Conservation (phyloP, 208 protist genomes). For the Leishmania turanica region DNA sequence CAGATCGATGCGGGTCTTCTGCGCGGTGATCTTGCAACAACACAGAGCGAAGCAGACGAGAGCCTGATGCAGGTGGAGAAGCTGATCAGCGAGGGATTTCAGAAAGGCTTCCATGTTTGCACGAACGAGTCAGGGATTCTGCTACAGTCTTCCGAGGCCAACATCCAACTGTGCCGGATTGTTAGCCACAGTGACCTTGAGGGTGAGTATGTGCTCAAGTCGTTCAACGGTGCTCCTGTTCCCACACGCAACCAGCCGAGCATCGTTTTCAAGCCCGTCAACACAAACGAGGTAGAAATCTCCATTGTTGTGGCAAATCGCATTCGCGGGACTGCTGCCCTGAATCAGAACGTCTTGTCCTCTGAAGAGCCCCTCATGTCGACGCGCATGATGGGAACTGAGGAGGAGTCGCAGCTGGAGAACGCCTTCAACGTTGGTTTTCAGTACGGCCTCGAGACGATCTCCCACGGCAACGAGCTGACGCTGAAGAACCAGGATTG, state of each 20-base stretch:
- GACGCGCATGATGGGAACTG: constrained; percentile 44
- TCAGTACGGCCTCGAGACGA: constrained; percentile 54
- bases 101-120: constrained; percentile 41
- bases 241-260: constrained; percentile 42
- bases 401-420: constrained; percentile 55
- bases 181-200: constrained; percentile 40
- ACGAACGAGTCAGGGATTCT: constrained; percentile 42
- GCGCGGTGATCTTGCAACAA: constrained; percentile 53
- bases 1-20: constrained; percentile 46
- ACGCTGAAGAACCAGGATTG: constrained; percentile 46
- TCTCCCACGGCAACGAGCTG: constrained; percentile 39
- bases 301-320: constrained; percentile 49
- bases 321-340: constrained; percentile 40
- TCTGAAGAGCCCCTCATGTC: constrained; percentile 57
- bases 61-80: constrained; percentile 40
- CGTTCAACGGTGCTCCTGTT: constrained; percentile 43
- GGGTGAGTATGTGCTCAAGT: constrained; percentile 66
- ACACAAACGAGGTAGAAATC: constrained; percentile 36
- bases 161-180: constrained; percentile 51
- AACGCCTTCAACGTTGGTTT: constrained; percentile 58
- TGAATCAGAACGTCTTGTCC: constrained; percentile 51
- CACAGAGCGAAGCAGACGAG: constrained; percentile 36
- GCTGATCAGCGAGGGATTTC: constrained; percentile 43
- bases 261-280: constrained; percentile 37
- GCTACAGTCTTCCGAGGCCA: constrained; percentile 36